phyloP scores from a whole-genome alignment of 768 basidiomycete genomes.

The Trametes cingulata region DNA sequence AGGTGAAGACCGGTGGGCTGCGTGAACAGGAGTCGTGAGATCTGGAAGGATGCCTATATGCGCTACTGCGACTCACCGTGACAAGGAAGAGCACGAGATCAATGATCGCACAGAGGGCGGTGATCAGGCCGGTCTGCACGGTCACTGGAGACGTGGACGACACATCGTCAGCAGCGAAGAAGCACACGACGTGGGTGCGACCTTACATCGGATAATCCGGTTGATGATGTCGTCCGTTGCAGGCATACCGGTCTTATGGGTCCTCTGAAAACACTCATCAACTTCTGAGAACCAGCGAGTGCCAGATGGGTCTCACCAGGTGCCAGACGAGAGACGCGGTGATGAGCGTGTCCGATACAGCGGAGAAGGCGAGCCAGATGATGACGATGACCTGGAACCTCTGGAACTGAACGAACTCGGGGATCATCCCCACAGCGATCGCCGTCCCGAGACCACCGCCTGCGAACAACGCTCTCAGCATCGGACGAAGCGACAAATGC shows the following conservation, averaged over 20 bases:
- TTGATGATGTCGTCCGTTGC: conserved; percentile 44
- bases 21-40: neutral
- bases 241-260: conserved; percentile 44
- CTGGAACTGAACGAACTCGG: conserved; percentile 37
- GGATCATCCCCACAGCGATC: conserved; percentile 32
- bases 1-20: conserved; percentile 33
- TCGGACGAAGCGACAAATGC: too few relatives aligned
- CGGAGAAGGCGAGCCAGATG: conserved; percentile 45
- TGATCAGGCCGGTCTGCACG: conserved; percentile 40
- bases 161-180: neutral
- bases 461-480: conserved; percentile 12
- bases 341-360: conserved; percentile 44
- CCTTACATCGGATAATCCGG: conserved; percentile 43
- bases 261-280: conserved; percentile 32
- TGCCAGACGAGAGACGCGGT: conserved; percentile 45
- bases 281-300: too few relatives aligned
- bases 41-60: too few relatives aligned
- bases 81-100: conserved; percentile 34
- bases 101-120: conserved; percentile 34
- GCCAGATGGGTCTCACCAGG: too few relatives aligned
- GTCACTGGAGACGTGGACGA: conserved; percentile 34
- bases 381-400: conserved; percentile 36
- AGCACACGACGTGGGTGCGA: neutral
- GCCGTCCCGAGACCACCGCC: conserved; percentile 39
- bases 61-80: conserved; percentile 18